Base-by-base conservation (phyloP, 2,329 filamentous ascomycete species). In the Elsinoe batatas region DNA sequence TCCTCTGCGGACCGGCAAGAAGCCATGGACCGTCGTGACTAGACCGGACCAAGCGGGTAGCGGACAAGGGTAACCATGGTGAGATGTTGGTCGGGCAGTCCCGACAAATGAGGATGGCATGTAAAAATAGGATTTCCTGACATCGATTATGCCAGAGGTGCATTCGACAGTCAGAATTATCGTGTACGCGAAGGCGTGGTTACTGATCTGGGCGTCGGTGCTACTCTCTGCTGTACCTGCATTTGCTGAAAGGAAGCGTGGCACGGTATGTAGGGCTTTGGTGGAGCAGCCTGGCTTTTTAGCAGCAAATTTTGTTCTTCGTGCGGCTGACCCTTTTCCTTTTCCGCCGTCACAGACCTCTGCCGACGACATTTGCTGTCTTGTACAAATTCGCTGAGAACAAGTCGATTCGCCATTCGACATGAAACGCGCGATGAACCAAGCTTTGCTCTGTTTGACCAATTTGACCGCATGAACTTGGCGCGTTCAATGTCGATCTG, bases 91-190 rank as follows among this genome's bases (percentile, higher is more conserved):
- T 51, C 47, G 47, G 47, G 30, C 32, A 20, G 33, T 26, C 18
- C 47, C 32, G 35, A 35, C 47, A 18, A 51, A 51, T 51, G 47
- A 38, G 47, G 37, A 38, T 5, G 30, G 10, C 17, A 8, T 11
- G 47, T 38, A 51, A 51, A 51, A 51, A 51, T 51, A 51, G 47
- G 32, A 37, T 37, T 35, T 13, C 47, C 26, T 35, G 32, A 51
- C 17, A 38, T 51, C 18, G 47, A 38, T n/a, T n/a, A n/a, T 30
- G 26, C 26, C 26, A 5, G 26, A 30, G 26, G 26, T 30, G 26
- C 26, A 30, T 30, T 30, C 26, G 26, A 30, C 26, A 30, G 26
- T 30, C 26, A 30, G 3, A 30, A 7, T 5, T 8, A 30, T 30
- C 7, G 26, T 30, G 8, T 30, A 30, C 26, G 26, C 26, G 26